Base-by-base conservation (phyloP, 108 stramenopile genomes). In the Aurantiochytrium sp. region DNA sequence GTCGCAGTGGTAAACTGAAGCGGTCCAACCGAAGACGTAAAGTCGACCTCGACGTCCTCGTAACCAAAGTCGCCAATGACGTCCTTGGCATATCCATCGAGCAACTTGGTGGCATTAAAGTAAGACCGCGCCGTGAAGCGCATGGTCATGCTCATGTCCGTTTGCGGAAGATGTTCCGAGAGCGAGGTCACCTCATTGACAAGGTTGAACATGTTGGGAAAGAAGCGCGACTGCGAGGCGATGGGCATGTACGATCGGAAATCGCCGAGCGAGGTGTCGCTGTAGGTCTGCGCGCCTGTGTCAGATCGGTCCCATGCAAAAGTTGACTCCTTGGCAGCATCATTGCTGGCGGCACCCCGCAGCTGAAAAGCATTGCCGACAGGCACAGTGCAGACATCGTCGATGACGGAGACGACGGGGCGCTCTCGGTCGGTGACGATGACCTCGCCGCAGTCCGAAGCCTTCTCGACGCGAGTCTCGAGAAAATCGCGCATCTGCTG, bases 221-320 rank as follows among this genome's bases (percentile, higher is more conserved):
- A 83, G 25, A 53, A 53, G 45, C 76, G 76, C n/a, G 51, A 83
- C 28, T 47, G 76, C 1, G 51, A 53, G n/a, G 19, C 23, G 4
- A 53, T 83, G 45, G 76, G 76, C 76, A 25, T 53, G 49, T 53
- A 83, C 45, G 76, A 28, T 0, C 76, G 45, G 23, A 83, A 83
- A 18, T 53, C 51, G 19, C 76, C 76, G 10, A 83, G 49, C 19
- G 45, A n/a, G n/a, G 51, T 83, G 76, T 83, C 51, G 45, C 23
- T 53, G 76, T 83, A 83, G 43, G 76, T 83, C 51, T 83, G 49
- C 23, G 76, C 76, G 76, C 76, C 51, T 6, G 76, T 83, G 51
- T 83, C 76, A 6, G 28, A 43, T 6, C 76, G 45, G 51, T 83
- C 76, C 49, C 45, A 83, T 8, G 49, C 51, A 23, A 25, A 83